Evolutionary conservation across 139 green algal species (phyloP).

Genomic region (Micractinium conductrix): DNA sequence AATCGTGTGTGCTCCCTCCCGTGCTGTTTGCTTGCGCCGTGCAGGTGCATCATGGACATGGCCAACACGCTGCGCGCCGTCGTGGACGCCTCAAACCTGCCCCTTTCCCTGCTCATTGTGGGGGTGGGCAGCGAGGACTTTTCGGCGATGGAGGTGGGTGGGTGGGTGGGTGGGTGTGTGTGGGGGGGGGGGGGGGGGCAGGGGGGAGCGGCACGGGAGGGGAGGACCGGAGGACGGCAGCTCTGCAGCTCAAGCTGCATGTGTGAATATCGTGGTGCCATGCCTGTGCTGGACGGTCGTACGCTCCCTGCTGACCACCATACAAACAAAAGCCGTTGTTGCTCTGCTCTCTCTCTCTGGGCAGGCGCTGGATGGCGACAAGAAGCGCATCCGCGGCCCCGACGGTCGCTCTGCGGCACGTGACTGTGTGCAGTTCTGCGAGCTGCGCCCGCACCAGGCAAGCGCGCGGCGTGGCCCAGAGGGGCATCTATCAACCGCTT

Average conservation of each 20-base stretch:
- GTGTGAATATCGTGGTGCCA: not conserved
- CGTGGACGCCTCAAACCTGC: slow-evolving; percentile 52
- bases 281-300: too few relatives aligned
- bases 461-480: too few relatives aligned
- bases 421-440: slow-evolving; percentile 69
- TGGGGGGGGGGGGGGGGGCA: not conserved
- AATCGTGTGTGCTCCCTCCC: not conserved
- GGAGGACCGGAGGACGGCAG: not conserved
- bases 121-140: slow-evolving; percentile 62
- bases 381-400: not conserved
- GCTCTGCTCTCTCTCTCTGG: not conserved
- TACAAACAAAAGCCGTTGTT: too few relatives aligned
- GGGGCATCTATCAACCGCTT: too few relatives aligned
- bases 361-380: slow-evolving; percentile 40
- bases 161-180: not conserved
- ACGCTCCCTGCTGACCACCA: not conserved
- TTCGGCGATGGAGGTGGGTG: slow-evolving; percentile 40
- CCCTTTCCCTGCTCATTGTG: slow-evolving; percentile 66
- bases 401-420: slow-evolving; percentile 34
- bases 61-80: slow-evolving; percentile 43
- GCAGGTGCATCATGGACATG: slow-evolving; percentile 62
- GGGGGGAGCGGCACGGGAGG: not conserved
- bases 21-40: not conserved
- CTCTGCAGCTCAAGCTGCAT: not conserved
- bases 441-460: slow-evolving; percentile 8